Conservation (phyloP, 192 early-diverging fungal genomes). For the Coemansia sp. region DNA sequence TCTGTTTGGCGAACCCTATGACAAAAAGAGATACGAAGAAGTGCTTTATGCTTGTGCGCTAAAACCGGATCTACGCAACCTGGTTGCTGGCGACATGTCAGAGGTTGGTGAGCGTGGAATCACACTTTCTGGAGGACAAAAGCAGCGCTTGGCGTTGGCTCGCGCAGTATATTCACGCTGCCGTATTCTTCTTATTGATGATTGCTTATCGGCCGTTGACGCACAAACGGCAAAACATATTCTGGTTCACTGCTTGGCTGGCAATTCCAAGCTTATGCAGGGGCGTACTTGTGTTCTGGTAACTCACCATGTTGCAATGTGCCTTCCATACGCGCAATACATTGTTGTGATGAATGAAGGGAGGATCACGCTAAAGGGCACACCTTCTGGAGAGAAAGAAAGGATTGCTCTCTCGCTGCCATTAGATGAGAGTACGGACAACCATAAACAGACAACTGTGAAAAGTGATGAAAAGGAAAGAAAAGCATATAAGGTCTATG, state of each 20-base stretch:
- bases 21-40: slow-evolving; percentile 72
- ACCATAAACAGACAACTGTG: not conserved
- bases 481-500: not conserved
- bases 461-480: not conserved
- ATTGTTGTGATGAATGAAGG: slow-evolving; percentile 66
- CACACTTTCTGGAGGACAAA: slow-evolving; percentile 80
- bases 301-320: slow-evolving; percentile 75
- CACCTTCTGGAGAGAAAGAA: slow-evolving; percentile 16
- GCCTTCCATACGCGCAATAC: slow-evolving; percentile 43
- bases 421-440: not conserved
- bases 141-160: slow-evolving; percentile 72
- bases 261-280: slow-evolving; percentile 59
- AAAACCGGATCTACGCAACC: slow-evolving; percentile 73
- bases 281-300: slow-evolving; percentile 81
- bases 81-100: slow-evolving; percentile 73
- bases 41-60: slow-evolving; percentile 85
- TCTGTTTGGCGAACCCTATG: slow-evolving; percentile 76
- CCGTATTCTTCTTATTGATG: slow-evolving; percentile 75
- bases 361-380: slow-evolving; percentile 54
- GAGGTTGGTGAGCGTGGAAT: slow-evolving; percentile 58
- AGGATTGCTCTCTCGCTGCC: no score
- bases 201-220: slow-evolving; percentile 89
- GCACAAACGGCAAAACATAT: slow-evolving; percentile 87
- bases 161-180: slow-evolving; percentile 72
- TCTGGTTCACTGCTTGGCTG: slow-evolving; percentile 70